Base-by-base conservation (phyloP, 768 basidiomycete species). In the Cantharellus anzutake region DNA sequence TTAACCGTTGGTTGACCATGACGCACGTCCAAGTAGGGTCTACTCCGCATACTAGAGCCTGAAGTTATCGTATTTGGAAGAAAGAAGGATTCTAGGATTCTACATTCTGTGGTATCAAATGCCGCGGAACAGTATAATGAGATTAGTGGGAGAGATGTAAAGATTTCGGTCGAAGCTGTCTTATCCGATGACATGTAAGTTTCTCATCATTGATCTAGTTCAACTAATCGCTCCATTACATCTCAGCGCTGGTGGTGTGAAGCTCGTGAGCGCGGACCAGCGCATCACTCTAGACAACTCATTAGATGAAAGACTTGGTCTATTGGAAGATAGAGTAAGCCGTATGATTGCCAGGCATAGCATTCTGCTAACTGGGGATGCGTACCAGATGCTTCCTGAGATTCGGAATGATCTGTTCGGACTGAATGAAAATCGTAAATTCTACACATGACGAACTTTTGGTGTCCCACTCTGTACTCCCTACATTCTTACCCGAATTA, bases 251-350 rank as follows among this genome's bases (percentile, higher is more conserved):
- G 96, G 96, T 11, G 94, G 94, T 11, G 73, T 96, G 53, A 82
- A 82, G 66, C 78, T 97, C 16, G 67, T 78, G 11, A 86, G 79
- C 58, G 84, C 83, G 29, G 76, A 76, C 5, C 76, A 78, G 41
- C 80, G 89, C 57, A 97, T 97, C 69, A 84, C 81, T 29, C 77
- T 99, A 34, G 87, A 98, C 71, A 98, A 99, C 68, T 92, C 93
- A 2, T 74, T 99, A 57, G 93, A 94, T 65, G 92, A 97, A 70
- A 78, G 94, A 53, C 71, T 99, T 67, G 77, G 82, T 64, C 70
- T 98, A 64, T 73, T 99, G 44, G 92, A 97, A 72, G 89, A 96
- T 68, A 78, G 85, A 72, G 91, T 89, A 63, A 63, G 82, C 71
- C 5, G 44, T 11, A 38, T 38, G n/a, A n/a, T 48, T 48, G 11